Base-by-base conservation (phyloP, 176 grass and related monocot species). In the Musa troglodytarum region DNA sequence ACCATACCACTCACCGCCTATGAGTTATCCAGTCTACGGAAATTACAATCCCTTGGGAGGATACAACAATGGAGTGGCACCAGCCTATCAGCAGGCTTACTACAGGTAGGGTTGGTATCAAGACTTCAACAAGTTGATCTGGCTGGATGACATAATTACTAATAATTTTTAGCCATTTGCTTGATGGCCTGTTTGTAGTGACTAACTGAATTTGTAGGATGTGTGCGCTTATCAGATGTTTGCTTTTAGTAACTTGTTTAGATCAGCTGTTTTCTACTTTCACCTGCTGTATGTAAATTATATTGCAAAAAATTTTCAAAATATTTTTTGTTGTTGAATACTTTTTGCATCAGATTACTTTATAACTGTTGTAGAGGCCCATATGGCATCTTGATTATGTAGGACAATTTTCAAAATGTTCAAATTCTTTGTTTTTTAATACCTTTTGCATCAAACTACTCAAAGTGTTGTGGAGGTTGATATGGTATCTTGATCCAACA, bases 151-250 rank as follows among this genome's bases (percentile, higher is more conserved):
- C 86, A 83, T 72, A 88, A 89, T 77, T 66, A 85, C 84, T 85
- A 80, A 85, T 92, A 66, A 84, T 82, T 59, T 84, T 26, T 51
- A 83, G 73, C 65, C 63, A 69, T 79, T 26, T 52, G 52, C 71
- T n/a, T 55, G 84, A 89, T 89, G 81, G 84, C 69, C 81, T 81
- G 82, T 96, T 96, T 91, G 86, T 88, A 91, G 86, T 77, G 84
- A 85, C 90, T 96, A 86, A 92, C 86, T 82, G 88, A 77, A 81
- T 88, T 92, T 84, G 86, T 86, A 85, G 86, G 76, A 72, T 86
- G 70, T 23, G 63, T 63, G 68, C 77, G 57, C 73, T 84, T 84
- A 82, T 63, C 86, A 89, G 86, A 84, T 77, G 63, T 68, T 84
- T 68, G 74, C 50, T 74, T 74, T 87, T 65, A 74, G 72, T 63